phyloP scores from a whole-genome alignment of 1,284 basidiomycete species.

The Mycena sp. region DNA sequence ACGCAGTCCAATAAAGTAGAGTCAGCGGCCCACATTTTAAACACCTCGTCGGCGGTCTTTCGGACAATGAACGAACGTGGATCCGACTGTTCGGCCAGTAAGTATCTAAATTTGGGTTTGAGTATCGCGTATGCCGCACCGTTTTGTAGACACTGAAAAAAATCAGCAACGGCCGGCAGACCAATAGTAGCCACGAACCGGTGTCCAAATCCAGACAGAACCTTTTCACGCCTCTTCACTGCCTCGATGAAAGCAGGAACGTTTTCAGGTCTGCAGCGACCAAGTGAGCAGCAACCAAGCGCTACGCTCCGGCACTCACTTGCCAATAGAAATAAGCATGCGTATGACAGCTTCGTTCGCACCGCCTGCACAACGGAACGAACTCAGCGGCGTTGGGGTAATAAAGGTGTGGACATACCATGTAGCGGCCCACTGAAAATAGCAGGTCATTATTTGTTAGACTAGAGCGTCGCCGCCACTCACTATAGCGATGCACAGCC shows the following conservation, averaged over 20 bases:
- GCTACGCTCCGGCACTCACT: slow-evolving; percentile 51
- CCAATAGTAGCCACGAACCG: slow-evolving; percentile 53
- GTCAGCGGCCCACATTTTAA: slow-evolving; percentile 69
- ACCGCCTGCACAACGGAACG: slow-evolving; percentile 61
- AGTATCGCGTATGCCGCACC: slow-evolving; percentile 49
- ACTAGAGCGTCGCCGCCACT: slow-evolving; percentile 41
- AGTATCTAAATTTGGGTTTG: slow-evolving; percentile 16
- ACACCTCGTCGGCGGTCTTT: slow-evolving; percentile 88
- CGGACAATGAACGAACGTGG: slow-evolving; percentile 89
- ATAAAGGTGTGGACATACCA: slow-evolving; percentile 47
- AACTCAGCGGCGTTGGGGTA: not conserved
- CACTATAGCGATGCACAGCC: slow-evolving; percentile 87
- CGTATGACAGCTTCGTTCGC: slow-evolving; percentile 91
- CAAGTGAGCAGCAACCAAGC: not conserved
- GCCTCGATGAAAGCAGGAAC: slow-evolving; percentile 86
- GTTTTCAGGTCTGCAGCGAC: slow-evolving; percentile 70
- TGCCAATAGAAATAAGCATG: slow-evolving; percentile 88
- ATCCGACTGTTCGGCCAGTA: slow-evolving; percentile 65
- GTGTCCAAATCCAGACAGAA: slow-evolving; percentile 88
- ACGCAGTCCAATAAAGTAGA: slow-evolving; percentile 30
- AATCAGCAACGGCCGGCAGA: not conserved
- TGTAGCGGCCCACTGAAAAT: slow-evolving; percentile 80
- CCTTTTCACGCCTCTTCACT: slow-evolving; percentile 87
- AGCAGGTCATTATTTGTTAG: slow-evolving; percentile 1
- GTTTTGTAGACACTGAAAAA: slow-evolving; percentile 78